Conservation (phyloP, 768 basidiomycete species). For the Omphalotus guepiniiformis region DNA sequence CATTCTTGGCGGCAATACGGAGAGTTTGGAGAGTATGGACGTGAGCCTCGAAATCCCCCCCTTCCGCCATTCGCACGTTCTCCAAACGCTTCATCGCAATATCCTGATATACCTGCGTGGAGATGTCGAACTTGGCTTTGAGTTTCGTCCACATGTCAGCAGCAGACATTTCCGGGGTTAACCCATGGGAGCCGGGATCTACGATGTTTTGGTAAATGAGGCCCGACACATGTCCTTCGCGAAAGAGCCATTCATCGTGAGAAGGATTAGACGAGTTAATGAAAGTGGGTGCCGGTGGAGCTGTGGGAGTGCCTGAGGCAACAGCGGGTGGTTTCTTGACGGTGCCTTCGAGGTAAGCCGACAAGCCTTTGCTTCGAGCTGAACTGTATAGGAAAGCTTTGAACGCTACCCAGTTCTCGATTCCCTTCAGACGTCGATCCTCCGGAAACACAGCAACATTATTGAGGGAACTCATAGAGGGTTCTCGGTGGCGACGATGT, state of each 20-base stretch:
- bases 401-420: neutral
- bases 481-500: too few relatives aligned
- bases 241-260: neutral
- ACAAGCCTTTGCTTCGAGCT: neutral
- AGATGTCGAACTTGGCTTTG: neutral
- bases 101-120: neutral
- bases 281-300: neutral
- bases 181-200: too few relatives aligned
- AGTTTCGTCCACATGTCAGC: neutral
- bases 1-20: neutral
- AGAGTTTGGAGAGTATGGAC: too few relatives aligned
- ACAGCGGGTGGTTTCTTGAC: neutral
- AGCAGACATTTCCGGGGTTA: too few relatives aligned
- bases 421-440: too few relatives aligned
- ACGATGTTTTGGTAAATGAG: too few relatives aligned
- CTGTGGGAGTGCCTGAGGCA: neutral
- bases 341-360: neutral
- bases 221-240: too few relatives aligned
- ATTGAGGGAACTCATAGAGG: too few relatives aligned
- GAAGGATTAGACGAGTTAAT: neutral
- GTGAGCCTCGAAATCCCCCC: too few relatives aligned
- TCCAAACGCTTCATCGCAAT: neutral
- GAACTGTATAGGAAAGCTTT: neutral
- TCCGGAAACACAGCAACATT: too few relatives aligned
- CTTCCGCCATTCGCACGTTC: neutral